A percentile compares a stretch with the other conserved stretches of the same genome.
Evolutionary conservation across 768 basidiomycete genomes (phyloP).

Genomic region (Baorangia bicolor): DNA sequence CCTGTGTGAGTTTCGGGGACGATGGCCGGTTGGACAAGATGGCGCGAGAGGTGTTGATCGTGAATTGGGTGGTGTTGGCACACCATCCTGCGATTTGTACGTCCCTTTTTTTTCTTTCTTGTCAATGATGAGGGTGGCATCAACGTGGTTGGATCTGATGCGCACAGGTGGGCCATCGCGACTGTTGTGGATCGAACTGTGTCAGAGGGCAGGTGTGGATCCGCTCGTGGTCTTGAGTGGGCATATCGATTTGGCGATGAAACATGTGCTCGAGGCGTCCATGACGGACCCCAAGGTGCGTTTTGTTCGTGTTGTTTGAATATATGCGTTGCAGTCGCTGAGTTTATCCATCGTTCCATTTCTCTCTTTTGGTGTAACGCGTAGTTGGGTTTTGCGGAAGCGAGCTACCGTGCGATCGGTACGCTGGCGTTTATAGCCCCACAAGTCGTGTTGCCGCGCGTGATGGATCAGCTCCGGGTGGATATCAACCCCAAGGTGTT

Average conservation of each 20-base stretch:
- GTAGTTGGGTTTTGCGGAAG: constrained; percentile 55
- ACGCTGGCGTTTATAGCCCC: constrained; percentile 85
- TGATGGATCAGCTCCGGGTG: constrained; percentile 62
- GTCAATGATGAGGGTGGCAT: background rate
- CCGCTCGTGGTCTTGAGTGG: constrained; percentile 58
- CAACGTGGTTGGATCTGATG: background rate
- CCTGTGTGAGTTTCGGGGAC: constrained; percentile 43
- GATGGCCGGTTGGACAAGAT: constrained; percentile 40
- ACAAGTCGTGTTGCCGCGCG: constrained; percentile 56
- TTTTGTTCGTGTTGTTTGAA: background rate
- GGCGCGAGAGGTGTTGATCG: constrained; percentile 46
- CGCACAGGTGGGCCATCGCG: constrained; percentile 16
- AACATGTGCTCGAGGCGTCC: constrained; percentile 48
- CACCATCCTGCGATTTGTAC: constrained; percentile 70
- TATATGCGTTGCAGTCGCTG: no score
- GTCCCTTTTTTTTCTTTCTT: constrained; percentile 16
- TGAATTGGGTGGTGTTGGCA: constrained; percentile 61
- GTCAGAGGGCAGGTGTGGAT: constrained; percentile 66
- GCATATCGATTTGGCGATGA: constrained; percentile 50
- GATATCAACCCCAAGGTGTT: constrained; percentile 67
- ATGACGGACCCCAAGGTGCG: constrained; percentile 47
- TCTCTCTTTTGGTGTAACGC: background rate
- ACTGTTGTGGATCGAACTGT: constrained; percentile 73
- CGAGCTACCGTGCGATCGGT: constrained; percentile 70
- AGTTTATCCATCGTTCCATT: background rate